Conservation (phyloP, 176 grass and related monocot genomes). For the Rhynchospora tenuis region DNA sequence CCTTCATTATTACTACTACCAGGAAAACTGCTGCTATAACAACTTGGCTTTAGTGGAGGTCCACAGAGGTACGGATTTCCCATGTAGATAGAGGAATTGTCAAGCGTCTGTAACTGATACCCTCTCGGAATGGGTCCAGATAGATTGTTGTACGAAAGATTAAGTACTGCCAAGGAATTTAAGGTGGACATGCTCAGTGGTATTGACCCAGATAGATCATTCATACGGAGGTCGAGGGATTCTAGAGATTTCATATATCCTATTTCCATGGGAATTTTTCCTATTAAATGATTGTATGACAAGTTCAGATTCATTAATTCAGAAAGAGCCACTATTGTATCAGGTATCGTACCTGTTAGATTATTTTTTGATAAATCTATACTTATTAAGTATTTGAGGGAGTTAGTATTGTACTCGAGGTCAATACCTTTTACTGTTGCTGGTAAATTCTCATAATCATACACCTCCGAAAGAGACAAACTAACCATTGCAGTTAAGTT, state of each 20-base stretch:
- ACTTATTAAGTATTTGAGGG: not conserved
- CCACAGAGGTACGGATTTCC: constrained; percentile 45
- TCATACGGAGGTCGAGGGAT: constrained; percentile 40
- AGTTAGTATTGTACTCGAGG: not conserved
- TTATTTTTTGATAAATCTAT: constrained; percentile 9
- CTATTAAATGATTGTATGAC: constrained; percentile 32
- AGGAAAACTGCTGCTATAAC: not conserved
- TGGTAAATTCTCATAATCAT: not conserved
- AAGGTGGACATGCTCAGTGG: constrained; percentile 30
- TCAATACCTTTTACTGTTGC: not conserved
- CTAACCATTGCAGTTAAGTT: no score
- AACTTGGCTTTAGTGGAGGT: constrained; percentile 8
- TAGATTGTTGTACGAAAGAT: constrained; percentile 41
- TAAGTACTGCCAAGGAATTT: not conserved
- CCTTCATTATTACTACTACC: not conserved
- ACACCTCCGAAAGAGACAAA: not conserved
- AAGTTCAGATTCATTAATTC: constrained; percentile 30
- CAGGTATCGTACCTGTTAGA: constrained; percentile 26
- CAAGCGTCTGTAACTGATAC: constrained; percentile 23
- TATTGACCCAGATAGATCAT: constrained; percentile 30
- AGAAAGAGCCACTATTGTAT: constrained; percentile 6
- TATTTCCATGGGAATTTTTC: constrained; percentile 30
- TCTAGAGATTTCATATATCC: constrained; percentile 21
- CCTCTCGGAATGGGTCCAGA: constrained; percentile 44
- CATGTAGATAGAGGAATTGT: constrained; percentile 27